Evolutionary conservation across 2,329 filamentous ascomycete species (phyloP).

Genomic region (Cercospora sp.): DNA sequence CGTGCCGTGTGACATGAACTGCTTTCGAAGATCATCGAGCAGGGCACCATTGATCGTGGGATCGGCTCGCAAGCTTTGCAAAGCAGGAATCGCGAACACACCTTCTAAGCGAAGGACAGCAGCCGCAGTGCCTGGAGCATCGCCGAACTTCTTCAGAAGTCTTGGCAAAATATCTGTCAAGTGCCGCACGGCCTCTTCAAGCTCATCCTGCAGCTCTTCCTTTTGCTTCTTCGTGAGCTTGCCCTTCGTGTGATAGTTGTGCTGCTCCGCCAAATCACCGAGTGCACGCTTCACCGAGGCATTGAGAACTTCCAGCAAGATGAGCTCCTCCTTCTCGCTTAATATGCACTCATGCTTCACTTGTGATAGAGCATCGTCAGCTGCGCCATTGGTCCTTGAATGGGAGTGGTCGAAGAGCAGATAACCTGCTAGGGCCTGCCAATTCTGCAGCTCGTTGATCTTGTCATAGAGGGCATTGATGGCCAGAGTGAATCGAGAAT

Average conservation of each 20-base stretch:
- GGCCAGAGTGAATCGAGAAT: slow-evolving; percentile 82
- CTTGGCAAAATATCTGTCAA: slow-evolving; percentile 78
- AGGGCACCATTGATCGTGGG: slow-evolving; percentile 76
- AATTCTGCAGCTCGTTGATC: slow-evolving; percentile 76
- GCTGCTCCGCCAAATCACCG: slow-evolving; percentile 63
- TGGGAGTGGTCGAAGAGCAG: slow-evolving; percentile 85
- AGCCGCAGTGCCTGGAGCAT: slow-evolving; percentile 81
- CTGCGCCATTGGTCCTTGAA: slow-evolving; percentile 52
- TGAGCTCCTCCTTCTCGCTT: slow-evolving; percentile 72
- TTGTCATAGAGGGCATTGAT: slow-evolving; percentile 83
- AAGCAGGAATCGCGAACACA: slow-evolving; percentile 80
- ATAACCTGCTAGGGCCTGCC: slow-evolving; percentile 87
- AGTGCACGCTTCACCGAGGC: slow-evolving; percentile 76
- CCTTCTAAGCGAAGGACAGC: slow-evolving; percentile 84
- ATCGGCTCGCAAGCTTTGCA: slow-evolving; percentile 85
- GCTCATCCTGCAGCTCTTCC: slow-evolving; percentile 64
- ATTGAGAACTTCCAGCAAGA: slow-evolving; percentile 83
- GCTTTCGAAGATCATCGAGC: slow-evolving; percentile 87
- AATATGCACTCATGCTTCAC: slow-evolving; percentile 74
- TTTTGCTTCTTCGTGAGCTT: slow-evolving; percentile 61
- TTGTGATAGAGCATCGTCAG: slow-evolving; percentile 60
- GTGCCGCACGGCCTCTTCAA: slow-evolving; percentile 75
- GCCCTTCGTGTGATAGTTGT: slow-evolving; percentile 52
- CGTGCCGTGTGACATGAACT: slow-evolving; percentile 91
- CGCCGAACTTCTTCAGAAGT: slow-evolving; percentile 88